phyloP scores from a whole-genome alignment of 2,329 filamentous ascomycete genomes.

The Aplosporella prunicola region DNA sequence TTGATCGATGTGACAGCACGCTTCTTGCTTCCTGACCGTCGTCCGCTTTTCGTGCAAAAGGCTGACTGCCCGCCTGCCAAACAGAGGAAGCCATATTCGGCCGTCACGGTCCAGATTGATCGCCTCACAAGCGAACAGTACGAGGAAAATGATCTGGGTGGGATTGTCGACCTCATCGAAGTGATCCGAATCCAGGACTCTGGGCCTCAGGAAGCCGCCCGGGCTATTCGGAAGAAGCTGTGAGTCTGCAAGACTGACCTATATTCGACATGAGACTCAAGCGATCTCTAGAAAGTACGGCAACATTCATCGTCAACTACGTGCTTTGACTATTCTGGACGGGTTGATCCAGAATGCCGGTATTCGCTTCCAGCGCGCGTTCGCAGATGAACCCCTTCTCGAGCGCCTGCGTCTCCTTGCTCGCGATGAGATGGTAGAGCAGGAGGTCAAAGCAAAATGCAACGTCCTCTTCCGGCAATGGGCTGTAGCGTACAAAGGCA shows the following conservation, averaged over 20 bases:
- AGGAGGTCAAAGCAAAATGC: conserved; percentile 80
- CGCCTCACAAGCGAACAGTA: conserved; percentile 81
- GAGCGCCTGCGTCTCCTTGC: conserved; percentile 84
- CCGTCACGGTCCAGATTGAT: conserved; percentile 87
- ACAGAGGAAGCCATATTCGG: conserved; percentile 76
- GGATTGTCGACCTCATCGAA: conserved; percentile 89
- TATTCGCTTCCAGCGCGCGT: conserved; percentile 71
- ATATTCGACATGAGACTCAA: conserved; percentile 1
- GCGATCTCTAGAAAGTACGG: conserved; percentile 89
- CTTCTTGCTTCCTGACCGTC: too few species aligned
- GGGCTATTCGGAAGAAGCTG: conserved; percentile 93
- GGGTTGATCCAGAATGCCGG: conserved; percentile 93
- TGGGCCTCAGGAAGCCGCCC: conserved; percentile 79
- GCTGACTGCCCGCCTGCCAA: too few species aligned
- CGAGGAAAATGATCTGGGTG: conserved; percentile 82
- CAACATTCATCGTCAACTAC: conserved; percentile 81
- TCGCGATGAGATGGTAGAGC: conserved; percentile 74
- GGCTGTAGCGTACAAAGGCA: conserved; percentile 72
- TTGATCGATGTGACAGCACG: too few species aligned
- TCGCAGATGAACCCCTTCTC: conserved; percentile 83
- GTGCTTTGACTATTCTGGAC: conserved; percentile 81
- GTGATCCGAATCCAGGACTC: conserved; percentile 82
- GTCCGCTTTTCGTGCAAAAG: too few species aligned
- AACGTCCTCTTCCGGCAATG: conserved; percentile 78
- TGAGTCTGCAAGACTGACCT: conserved; percentile 28